These are phyloP conservation scores for Pseudocercospora crystallina DNA, from an alignment of 2,329 filamentous ascomycete species.

Conservation along the genomic window DNA sequence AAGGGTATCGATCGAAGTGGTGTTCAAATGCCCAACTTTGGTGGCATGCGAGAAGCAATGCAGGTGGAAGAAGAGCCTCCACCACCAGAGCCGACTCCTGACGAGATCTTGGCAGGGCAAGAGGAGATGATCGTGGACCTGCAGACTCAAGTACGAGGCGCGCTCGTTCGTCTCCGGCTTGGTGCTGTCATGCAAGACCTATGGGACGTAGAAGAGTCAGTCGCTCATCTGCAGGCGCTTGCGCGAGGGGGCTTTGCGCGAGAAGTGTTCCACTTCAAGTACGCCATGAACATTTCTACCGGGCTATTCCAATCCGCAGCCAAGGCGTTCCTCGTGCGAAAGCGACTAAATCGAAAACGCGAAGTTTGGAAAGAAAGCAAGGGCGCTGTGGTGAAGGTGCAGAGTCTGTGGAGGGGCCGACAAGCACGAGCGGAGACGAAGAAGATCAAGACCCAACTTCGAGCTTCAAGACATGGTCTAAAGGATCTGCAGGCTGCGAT, in stretches of 20 bases:
- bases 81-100: constrained; percentile 77
- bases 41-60: constrained; percentile 95
- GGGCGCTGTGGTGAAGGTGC: constrained; percentile 71
- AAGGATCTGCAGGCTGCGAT: constrained; percentile 44
- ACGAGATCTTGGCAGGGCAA: constrained; percentile 78
- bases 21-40: constrained; percentile 94
- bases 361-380: constrained; percentile 68
- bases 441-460: constrained; percentile 48
- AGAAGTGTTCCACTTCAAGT: constrained; percentile 77
- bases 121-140: constrained; percentile 72
- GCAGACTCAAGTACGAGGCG: constrained; percentile 83
- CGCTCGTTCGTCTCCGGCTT: constrained; percentile 71
- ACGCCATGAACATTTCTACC: constrained; percentile 81
- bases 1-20: constrained; percentile 96
- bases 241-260: constrained; percentile 85
- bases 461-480: constrained; percentile 46
- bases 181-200: constrained; percentile 82
- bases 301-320: constrained; percentile 74
- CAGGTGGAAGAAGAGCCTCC: constrained; percentile 78
- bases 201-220: constrained; percentile 78
- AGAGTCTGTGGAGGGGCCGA: constrained; percentile 74
- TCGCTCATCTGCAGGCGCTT: constrained; percentile 80
- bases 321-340: constrained; percentile 73
- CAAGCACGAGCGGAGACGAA: constrained; percentile 51
- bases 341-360: constrained; percentile 61